Conservation (phyloP, 768 basidiomycete genomes). For the Postia placenta region DNA sequence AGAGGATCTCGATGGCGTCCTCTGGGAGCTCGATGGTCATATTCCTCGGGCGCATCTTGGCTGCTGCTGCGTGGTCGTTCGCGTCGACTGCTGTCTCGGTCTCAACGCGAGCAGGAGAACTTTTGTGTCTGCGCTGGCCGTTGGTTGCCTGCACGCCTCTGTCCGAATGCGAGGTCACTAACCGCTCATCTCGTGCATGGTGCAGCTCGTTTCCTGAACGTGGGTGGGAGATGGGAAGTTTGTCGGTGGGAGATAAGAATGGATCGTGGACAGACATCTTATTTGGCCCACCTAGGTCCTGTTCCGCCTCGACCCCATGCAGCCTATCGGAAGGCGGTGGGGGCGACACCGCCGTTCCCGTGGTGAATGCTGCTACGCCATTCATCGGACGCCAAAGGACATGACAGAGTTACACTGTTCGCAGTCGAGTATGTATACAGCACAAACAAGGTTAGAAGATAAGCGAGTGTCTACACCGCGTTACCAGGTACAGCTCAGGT, state of each 20-base stretch:
- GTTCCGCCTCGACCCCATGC: neutral
- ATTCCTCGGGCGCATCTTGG: conserved; percentile 5
- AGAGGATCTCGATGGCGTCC: conserved; percentile 14
- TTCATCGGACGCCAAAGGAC: conserved; percentile 1
- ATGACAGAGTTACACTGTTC: no score
- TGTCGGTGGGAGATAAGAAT: neutral
- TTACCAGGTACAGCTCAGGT: no score
- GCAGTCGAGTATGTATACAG: no score
- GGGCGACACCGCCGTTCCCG: neutral
- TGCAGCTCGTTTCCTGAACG: conserved; percentile 1
- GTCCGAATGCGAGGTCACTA: neutral
- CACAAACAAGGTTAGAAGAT: no score
- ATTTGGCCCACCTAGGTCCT: neutral
- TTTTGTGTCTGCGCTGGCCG: neutral
- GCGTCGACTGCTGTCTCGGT: neutral
- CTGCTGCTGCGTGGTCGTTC: neutral
- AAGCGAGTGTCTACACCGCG: no score
- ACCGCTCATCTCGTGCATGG: conserved; percentile 1
- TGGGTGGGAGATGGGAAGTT: neutral
- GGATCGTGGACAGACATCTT: neutral
- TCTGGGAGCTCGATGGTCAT: conserved; percentile 14
- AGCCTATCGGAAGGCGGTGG: neutral
- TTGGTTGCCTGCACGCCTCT: neutral
- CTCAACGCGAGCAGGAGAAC: neutral
- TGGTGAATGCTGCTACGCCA: neutral